Conservation (phyloP, 257 asterid species). For the Solanum gracilifrons region DNA sequence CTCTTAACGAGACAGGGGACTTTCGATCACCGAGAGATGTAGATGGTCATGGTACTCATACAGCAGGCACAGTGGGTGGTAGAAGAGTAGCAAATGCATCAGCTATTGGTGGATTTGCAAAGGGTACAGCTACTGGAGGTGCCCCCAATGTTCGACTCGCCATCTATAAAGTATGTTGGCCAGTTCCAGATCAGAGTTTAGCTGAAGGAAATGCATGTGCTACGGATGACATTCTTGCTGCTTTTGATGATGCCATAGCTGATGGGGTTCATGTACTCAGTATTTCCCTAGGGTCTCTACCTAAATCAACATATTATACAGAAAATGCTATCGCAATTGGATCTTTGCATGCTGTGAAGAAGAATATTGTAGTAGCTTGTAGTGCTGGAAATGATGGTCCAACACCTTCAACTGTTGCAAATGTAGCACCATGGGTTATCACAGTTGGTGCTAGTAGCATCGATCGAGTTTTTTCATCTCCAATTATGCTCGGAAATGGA, state of each 20-base stretch:
- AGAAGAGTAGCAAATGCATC: conserved; percentile 20
- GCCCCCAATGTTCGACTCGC: conserved; percentile 23
- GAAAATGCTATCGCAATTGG: too few relatives aligned
- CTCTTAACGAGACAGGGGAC: conserved; percentile 12
- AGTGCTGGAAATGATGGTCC: too few relatives aligned
- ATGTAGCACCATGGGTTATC: too few relatives aligned
- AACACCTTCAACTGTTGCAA: too few relatives aligned
- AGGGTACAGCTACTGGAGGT: conserved; percentile 4
- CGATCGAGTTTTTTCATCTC: too few relatives aligned
- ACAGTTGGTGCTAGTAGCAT: too few relatives aligned
- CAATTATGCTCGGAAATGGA: too few relatives aligned
- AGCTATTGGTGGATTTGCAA: conserved; percentile 25
- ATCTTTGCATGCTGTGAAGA: too few relatives aligned
- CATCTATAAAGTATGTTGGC: conserved; percentile 39
- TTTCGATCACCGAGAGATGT: conserved; percentile 22
- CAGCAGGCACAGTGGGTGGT: conserved; percentile 34
- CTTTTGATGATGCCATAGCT: too few relatives aligned
- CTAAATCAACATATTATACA: fast-evolving
- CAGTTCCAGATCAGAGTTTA: background rate
- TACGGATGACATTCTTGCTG: too few relatives aligned
- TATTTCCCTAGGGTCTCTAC: fast-evolving
- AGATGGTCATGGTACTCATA: conserved; percentile 39
- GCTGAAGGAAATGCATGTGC: background rate
- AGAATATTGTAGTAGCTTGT: too few relatives aligned
- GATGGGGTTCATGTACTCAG: too few relatives aligned